phyloP scores from a whole-genome alignment of 495 filamentous ascomycete species.

The Lophium mytilinum region DNA sequence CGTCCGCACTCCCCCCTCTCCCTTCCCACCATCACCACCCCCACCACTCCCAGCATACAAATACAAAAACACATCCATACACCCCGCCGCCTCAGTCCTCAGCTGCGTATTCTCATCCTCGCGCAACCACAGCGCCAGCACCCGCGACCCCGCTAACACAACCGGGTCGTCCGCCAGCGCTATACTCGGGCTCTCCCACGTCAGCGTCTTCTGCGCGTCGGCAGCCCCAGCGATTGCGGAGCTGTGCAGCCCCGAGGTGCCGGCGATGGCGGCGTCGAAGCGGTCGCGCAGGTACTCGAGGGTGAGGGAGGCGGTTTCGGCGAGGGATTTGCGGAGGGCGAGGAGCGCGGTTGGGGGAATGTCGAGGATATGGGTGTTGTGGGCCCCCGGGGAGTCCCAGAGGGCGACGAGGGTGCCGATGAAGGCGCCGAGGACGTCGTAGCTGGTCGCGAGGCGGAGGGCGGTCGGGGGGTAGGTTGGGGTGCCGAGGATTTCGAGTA shows the following conservation, averaged over 20 bases:
- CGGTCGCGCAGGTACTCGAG: conserved; percentile 59
- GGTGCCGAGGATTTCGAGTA: conserved; percentile 47
- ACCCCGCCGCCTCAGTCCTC: conserved; percentile 44
- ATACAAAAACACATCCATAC: conserved; percentile 51
- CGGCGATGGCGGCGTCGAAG: conserved; percentile 51
- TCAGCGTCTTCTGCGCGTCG: not conserved
- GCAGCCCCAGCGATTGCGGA: conserved; percentile 28
- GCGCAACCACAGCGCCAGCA: conserved; percentile 44
- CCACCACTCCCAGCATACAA: conserved; percentile 37
- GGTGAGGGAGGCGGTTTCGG: conserved; percentile 48
- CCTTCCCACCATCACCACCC: not conserved
- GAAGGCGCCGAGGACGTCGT: conserved; percentile 51
- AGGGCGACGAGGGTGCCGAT: conserved; percentile 48
- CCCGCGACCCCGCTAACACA: conserved; percentile 40
- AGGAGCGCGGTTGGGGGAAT: conserved; percentile 49
- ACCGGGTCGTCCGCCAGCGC: conserved; percentile 43
- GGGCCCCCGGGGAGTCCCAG: conserved; percentile 41
- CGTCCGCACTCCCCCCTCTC: not conserved
- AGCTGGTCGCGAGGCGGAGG: conserved; percentile 48
- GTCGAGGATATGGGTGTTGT: conserved; percentile 5
- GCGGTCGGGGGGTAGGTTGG: conserved; percentile 41
- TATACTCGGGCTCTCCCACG: conserved; percentile 44
- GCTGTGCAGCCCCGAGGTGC: conserved; percentile 40
- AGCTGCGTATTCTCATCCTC: conserved; percentile 6
- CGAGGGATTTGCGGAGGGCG: conserved; percentile 48